Base-by-base conservation (phyloP, 306 rosid species). In the Ziziphus jujuba region DNA sequence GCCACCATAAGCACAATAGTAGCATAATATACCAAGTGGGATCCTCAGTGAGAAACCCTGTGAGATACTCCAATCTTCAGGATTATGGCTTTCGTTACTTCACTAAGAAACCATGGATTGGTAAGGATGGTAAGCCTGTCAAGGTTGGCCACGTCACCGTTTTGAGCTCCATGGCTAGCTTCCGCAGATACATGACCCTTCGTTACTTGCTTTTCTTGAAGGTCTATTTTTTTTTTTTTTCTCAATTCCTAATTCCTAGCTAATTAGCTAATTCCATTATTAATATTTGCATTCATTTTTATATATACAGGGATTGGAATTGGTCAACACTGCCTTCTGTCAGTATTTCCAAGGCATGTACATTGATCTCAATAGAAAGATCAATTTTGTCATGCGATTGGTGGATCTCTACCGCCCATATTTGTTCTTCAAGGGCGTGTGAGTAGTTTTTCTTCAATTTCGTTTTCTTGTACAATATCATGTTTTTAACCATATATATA, bases 361-460 rank as follows among this genome's bases (percentile, higher is more conserved):
- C 66, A 16, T 62, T 8, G 73, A 78, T 34, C 76, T 87, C 8
- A 81, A 63, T 4, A 75, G 86, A 66, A 91, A 89, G 80, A 77
- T 91, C 40, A 81, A 79, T 35, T 71, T 67, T 54, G 90, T 87
- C 62, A 75, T 85, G 90, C 80, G 91, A 20, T 63, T 91, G 81
- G 91, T 79, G 60, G 96, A 91, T 1, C 85, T 91, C 9, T 91
- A 89, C 66, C 79, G 77, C 31, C 96, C 98, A 19, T 91, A 89
- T 68, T 74, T 91, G 79, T 89, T 91, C 86, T 91, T 91, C 82
- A 68, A 48, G 25, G 96, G 90, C 66, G 31, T 85, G 98, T 91
- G 83, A 62, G 97, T 75, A n/a, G 53, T 69, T 17, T 48, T n/a
- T 21, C 9, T 13, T 31, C 31, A 15, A 25, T 31, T 23, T 56